These are phyloP conservation scores for Eruca vesicaria DNA, from an alignment of 441 rosid genomes.

Conservation along the genomic window DNA sequence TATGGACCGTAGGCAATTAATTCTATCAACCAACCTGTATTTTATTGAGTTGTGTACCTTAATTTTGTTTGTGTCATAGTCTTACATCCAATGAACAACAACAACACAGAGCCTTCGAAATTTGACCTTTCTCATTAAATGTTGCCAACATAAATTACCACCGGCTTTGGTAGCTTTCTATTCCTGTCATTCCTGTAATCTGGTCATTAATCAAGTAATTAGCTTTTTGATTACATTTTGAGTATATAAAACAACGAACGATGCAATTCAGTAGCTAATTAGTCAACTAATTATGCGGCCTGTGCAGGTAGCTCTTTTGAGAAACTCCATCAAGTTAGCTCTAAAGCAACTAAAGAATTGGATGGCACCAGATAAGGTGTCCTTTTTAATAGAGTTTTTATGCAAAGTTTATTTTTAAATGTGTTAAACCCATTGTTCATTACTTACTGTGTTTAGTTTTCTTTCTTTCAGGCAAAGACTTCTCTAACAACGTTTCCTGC, in stretches of 20 bases:
- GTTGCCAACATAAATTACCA: neutral
- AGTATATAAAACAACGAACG: neutral
- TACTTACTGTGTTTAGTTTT: neutral
- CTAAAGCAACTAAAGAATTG: constrained; percentile 59
- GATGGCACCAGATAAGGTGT: constrained; percentile 83
- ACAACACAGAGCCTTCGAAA: neutral
- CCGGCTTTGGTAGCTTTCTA: neutral
- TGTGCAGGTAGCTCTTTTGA: constrained; percentile 55
- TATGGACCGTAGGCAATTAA: neutral
- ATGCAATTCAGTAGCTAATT: neutral
- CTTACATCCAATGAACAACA: neutral
- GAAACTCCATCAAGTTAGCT: constrained; percentile 54
- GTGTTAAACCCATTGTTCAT: neutral
- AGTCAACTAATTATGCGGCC: neutral
- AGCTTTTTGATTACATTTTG: neutral
- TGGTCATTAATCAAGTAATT: neutral
- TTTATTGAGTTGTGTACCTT: neutral
- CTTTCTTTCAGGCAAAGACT: constrained; percentile 61
- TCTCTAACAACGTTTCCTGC: constrained; percentile 70
- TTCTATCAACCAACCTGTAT: neutral
- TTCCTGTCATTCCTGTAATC: neutral
- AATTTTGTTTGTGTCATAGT: neutral
- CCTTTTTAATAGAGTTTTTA: neutral
- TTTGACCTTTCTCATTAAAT: constrained; percentile 7
- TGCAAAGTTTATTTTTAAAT: neutral